Base-by-base conservation (phyloP, 352 stramenopile species). In the Pythium phragmitis region DNA sequence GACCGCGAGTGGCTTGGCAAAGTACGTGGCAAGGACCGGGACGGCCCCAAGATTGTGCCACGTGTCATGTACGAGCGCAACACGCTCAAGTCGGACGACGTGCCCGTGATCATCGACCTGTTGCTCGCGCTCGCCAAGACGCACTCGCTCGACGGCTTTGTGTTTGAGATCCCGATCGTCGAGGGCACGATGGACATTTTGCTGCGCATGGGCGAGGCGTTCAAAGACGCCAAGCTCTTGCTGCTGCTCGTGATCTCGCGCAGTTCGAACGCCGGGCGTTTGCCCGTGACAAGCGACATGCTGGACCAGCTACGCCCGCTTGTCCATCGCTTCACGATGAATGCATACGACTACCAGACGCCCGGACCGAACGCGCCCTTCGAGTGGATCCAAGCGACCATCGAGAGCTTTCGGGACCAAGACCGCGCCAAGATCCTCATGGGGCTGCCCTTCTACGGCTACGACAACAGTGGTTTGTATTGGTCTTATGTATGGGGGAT, bases 1-100 rank as follows among this genome's bases (percentile, higher is more conserved):
- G 83, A 92, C 58, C 52, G 45, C 0, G 50, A 76, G 55, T 94
- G 85, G 85, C 62, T 91, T 33, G 16, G 41, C 0, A 75, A 76
- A 42, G 67, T 91, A 12, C 48, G 65, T 7, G 69, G 59, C 0
- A 39, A 49, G 0, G 33, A 68, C 9, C 54, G 58, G 7, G 16
- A 56, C 5, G 68, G 57, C 2, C 82, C 80, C 8, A 68, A 70
- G n/a, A 74, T 94, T 21, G 83, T 94, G 16, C 83, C 85, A 46
- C 80, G 85, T 28, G 76, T 94, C 45, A 75, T 94, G 47, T 94
- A 92, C 66, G 85, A 94, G 59, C 85, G 85, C 61, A 90, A 88
- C 51, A 64, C 64, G 19, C 74, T 92, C 6, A 68, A 60, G 28
- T 77, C 72, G 4, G 61, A 74, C 7, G 82, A 92, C 33, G 67